Conservation (phyloP, 345 rosid genomes). For the Ceriops decandra region DNA sequence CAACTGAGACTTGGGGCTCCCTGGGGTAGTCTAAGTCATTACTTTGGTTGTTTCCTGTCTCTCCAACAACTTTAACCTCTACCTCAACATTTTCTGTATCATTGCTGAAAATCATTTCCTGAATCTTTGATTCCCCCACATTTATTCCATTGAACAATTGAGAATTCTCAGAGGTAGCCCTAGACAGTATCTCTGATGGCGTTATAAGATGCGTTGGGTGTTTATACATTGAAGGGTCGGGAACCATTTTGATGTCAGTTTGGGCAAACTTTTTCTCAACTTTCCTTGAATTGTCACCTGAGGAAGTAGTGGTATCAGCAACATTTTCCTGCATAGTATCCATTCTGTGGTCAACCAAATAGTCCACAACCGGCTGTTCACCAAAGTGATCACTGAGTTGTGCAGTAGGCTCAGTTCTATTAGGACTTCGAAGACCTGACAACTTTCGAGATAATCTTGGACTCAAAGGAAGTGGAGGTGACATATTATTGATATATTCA, state of each 20-base stretch:
- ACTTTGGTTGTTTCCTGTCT: slow-evolving; percentile 41
- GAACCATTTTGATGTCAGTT: slow-evolving; percentile 43
- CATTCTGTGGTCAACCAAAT: slow-evolving; percentile 55
- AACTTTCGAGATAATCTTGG: slow-evolving; percentile 49
- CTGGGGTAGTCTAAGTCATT: slow-evolving; percentile 40
- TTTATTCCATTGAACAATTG: slow-evolving; percentile 28
- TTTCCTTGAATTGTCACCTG: slow-evolving; percentile 41
- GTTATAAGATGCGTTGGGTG: slow-evolving; percentile 84
- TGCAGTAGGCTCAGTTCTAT: slow-evolving; percentile 37
- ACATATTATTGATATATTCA: slow-evolving; percentile 37
- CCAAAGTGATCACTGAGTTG: slow-evolving; percentile 40
- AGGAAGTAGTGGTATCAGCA: slow-evolving; percentile 30
- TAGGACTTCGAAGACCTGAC: slow-evolving; percentile 45
- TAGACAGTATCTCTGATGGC: slow-evolving; percentile 30
- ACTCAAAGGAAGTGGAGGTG: slow-evolving; percentile 54
- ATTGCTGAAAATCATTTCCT: slow-evolving; percentile 41
- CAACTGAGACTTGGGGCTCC: slow-evolving; percentile 33
- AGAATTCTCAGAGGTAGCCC: too few species aligned
- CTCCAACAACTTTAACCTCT: slow-evolving; percentile 67
- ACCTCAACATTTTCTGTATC: slow-evolving; percentile 42
- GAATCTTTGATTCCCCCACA: slow-evolving; percentile 45
- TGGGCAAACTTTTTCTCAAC: slow-evolving; percentile 42
- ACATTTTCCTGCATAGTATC: slow-evolving; percentile 34
- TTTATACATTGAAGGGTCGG: slow-evolving; percentile 48
- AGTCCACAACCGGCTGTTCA: slow-evolving; percentile 41